Evolutionary conservation across 352 stramenopile genomes (phyloP), one percentile per base, ranked within the genome.

Genomic region (Globisporangium polare): DNA sequence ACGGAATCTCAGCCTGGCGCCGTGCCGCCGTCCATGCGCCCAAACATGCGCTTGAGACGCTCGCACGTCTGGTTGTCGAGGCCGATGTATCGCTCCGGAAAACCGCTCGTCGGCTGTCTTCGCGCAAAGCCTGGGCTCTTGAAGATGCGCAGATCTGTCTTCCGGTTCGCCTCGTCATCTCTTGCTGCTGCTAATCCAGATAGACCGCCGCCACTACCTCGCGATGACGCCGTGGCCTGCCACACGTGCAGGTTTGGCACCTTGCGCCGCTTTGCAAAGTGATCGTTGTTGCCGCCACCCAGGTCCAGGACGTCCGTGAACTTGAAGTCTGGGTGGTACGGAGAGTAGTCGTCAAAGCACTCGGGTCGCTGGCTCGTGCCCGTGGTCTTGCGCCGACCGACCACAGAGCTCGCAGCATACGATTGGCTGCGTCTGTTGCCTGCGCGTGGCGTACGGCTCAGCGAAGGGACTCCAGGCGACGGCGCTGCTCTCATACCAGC

Each of bases 291-390:
- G 45, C 51, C 57, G 29, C 33, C 33, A 2, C 65, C 64, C 15
- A 72, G 39, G 22, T 80, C 75, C 6, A 86, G 50, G 1, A 70
- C 22, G 41, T 88, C 73, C 1, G 65, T 43, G 12, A 63, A 71
- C 54, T 83, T 80, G 39, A 87, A 90, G 15, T 65, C 68, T 7
- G 82, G 82, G 53, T 91, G 84, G 60, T 94, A 94, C 29, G 74
- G 77, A 66, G 80, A 91, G 73, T 94, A 89, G 35, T 91, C 72
- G 53, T 92, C 84, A 62, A 94, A 94, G 53, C 82, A 92, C 53
- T 90, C 74, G 35, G 77, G 69, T 37, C 15, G 51, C 60, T 47
- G 20, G 18, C 10, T 29, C 22, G 7, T 37, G 53, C 56, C 35
- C 22, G 29, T 51, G 3, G 60, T 42, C 13, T 54, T 60, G 37